Conservation (phyloP, 805 yeast genomes). For the Zygoascus biomembranicola region DNA sequence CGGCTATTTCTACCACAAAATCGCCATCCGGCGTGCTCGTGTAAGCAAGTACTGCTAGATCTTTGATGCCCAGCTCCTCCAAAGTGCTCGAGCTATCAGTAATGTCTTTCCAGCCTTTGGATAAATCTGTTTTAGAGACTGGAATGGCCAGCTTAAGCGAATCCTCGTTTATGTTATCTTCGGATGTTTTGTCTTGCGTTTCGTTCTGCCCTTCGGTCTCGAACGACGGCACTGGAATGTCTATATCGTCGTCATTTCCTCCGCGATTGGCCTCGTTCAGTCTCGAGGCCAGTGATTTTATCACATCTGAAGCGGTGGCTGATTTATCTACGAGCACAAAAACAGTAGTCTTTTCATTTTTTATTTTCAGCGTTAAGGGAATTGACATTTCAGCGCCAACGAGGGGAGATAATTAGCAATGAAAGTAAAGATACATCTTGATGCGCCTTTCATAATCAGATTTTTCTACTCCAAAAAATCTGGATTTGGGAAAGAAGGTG, state of each 20-base stretch:
- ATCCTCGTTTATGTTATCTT: not conserved
- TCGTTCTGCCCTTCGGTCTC: not conserved
- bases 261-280: constrained; percentile 9
- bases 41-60: constrained; percentile 11
- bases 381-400: not conserved
- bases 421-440: not conserved
- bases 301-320: constrained; percentile 18
- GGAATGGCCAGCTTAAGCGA: constrained; percentile 8
- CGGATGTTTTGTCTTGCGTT: not conserved
- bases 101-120: constrained; percentile 9
- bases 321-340: constrained; percentile 11
- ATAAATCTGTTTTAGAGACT: not conserved
- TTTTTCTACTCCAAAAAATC: not conserved
- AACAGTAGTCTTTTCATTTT: constrained; percentile 6
- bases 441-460: too few species aligned
- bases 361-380: constrained; percentile 10
- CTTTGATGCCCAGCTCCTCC: constrained; percentile 7
- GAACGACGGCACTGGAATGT: constrained; percentile 12
- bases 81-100: constrained; percentile 4
- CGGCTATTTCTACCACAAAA: constrained; percentile 11
- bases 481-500: not conserved
- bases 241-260: constrained; percentile 6
- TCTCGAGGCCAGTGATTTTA: constrained; percentile 9
- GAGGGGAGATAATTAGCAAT: not conserved
- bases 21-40: constrained; percentile 1